These are phyloP conservation scores for Pseudogymnoascus sp. DNA, from an alignment of 2,329 filamentous ascomycete genomes.

Conservation along the genomic window DNA sequence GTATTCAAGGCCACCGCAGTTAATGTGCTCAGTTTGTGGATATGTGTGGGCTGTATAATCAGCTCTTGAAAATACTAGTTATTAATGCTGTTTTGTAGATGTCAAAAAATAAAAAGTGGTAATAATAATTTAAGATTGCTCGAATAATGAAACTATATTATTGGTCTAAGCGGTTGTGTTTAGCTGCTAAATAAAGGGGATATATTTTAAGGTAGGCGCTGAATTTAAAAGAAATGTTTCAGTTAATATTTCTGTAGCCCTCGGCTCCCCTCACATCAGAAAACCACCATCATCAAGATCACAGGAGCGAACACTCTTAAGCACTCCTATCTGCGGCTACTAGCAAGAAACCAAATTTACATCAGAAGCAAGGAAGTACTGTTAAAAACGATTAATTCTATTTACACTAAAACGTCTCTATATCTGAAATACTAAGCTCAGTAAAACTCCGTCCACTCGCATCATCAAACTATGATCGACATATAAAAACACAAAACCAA, in stretches of 20 bases:
- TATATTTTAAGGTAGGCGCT: neutral
- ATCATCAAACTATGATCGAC: neutral
- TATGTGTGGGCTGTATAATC: neutral
- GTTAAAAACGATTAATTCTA: neutral
- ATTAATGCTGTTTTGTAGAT: neutral
- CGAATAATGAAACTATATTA: neutral
- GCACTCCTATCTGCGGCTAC: neutral
- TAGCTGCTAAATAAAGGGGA: no score
- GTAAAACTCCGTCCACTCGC: neutral
- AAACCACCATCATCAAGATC: neutral
- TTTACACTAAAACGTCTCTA: neutral
- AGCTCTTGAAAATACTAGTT: neutral
- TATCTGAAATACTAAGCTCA: neutral
- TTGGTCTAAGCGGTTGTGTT: neutral
- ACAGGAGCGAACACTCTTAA: neutral
- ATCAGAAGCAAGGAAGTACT: neutral
- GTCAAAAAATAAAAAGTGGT: neutral
- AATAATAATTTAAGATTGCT: neutral
- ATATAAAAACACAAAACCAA: neutral
- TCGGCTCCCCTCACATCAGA: neutral
- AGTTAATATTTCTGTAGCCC: no score
- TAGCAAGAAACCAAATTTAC: neutral
- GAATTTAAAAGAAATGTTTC: neutral
- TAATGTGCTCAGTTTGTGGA: neutral
- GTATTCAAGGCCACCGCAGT: neutral